Percentiles rank a stretch among this genome's conserved stretches.
These are phyloP conservation scores for Yamadazyma kitorensis DNA, from an alignment of 805 yeast species.

Conservation along the genomic window DNA sequence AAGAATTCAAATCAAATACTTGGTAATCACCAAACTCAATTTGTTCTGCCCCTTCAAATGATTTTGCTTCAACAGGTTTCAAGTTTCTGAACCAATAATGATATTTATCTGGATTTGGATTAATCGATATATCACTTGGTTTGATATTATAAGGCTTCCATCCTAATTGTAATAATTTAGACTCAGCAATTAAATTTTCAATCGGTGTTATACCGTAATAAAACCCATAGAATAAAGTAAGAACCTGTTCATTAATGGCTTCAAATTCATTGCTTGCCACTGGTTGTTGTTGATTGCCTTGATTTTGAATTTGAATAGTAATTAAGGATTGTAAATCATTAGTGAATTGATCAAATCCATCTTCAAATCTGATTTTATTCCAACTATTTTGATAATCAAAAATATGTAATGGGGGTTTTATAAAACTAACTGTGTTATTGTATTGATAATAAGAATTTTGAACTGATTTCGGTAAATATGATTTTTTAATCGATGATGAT, in stretches of 20 bases:
- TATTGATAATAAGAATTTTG: slow-evolving; percentile 14
- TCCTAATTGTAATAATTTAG: slow-evolving; percentile 35
- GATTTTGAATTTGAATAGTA: slow-evolving; percentile 5
- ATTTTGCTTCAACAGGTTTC: neutral
- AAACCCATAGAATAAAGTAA: slow-evolving; percentile 42
- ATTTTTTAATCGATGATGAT: slow-evolving; percentile 29
- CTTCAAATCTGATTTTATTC: slow-evolving; percentile 36
- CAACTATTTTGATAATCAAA: slow-evolving; percentile 37
- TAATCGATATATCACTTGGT: slow-evolving; percentile 8
- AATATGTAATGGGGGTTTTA: slow-evolving; percentile 35
- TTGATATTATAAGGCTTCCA: slow-evolving; percentile 38
- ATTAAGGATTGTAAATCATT: slow-evolving; percentile 25
- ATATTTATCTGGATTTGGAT: slow-evolving; percentile 11
- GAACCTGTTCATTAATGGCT: slow-evolving; percentile 31
- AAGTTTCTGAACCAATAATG: slow-evolving; percentile 20
- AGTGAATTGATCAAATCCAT: slow-evolving; percentile 31
- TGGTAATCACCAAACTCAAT: slow-evolving; percentile 37
- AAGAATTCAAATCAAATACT: slow-evolving; percentile 38
- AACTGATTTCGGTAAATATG: slow-evolving; percentile 29
- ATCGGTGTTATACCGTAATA: slow-evolving; percentile 42
- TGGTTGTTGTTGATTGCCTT: slow-evolving; percentile 12
- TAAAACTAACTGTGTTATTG: slow-evolving; percentile 5
- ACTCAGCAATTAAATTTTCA: slow-evolving; percentile 42
- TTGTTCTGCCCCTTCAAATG: slow-evolving; percentile 6
- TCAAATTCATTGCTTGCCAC: slow-evolving; percentile 17